These are phyloP conservation scores for Singerocomus inundabilis DNA, from an alignment of 1,284 basidiomycete genomes.

Conservation along the genomic window DNA sequence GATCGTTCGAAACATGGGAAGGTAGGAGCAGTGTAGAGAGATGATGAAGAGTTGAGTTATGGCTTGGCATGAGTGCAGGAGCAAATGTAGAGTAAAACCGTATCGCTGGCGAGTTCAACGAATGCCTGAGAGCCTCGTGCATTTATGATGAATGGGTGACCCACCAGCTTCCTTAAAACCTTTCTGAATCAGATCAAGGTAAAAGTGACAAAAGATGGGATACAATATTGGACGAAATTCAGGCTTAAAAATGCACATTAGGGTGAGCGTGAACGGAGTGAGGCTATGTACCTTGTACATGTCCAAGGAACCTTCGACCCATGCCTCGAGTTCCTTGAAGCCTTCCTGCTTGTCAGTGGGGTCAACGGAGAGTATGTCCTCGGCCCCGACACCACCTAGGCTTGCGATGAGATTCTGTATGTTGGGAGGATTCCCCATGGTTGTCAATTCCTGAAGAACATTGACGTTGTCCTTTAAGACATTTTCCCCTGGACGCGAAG, in stretches of 20 bases:
- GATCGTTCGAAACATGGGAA: constrained; percentile 82
- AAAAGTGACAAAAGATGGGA: constrained; percentile 97
- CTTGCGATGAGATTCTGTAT: constrained; percentile 75
- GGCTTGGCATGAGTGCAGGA: constrained; percentile 65
- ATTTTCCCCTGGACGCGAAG: constrained; percentile 63
- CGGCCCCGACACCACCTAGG: constrained; percentile 73
- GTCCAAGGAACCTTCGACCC: constrained; percentile 88
- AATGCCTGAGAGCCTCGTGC: constrained; percentile 2
- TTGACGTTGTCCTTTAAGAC: constrained; percentile 61
- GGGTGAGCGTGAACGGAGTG: constrained; percentile 6
- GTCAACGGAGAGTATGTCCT: constrained; percentile 81
- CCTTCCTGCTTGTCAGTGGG: constrained; percentile 88
- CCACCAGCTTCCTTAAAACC: constrained; percentile 87
- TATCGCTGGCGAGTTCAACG: constrained; percentile 44
- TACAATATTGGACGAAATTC: constrained; percentile 92
- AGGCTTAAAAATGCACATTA: constrained; percentile 51
- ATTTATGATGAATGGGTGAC: constrained; percentile 1
- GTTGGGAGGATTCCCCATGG: constrained; percentile 62
- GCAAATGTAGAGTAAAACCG: constrained; percentile 78
- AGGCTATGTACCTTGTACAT: constrained; percentile 68
- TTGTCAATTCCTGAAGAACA: constrained; percentile 63
- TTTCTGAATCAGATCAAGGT: constrained; percentile 89
- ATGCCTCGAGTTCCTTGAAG: constrained; percentile 85
- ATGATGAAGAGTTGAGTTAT: constrained; percentile 74
- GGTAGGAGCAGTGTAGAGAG: constrained; percentile 83